These are phyloP conservation scores for Kodamaea kakaduensis DNA, from an alignment of 805 yeast species.

Conservation along the genomic window DNA sequence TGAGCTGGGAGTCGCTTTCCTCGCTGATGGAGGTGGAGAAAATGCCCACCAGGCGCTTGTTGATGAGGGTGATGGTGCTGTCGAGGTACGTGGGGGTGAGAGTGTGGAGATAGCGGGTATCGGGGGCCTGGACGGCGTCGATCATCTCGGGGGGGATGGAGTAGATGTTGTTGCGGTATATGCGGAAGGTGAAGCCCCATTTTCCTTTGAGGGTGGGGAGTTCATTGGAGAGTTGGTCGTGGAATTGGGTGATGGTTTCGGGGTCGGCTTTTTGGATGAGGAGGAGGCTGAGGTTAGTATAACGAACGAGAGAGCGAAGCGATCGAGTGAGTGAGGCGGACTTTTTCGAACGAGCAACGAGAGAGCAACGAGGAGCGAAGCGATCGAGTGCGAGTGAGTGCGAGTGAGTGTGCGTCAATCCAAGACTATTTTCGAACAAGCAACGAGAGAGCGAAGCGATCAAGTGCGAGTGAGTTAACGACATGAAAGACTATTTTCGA, in stretches of 20 bases:
- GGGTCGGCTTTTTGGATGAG: constrained; percentile 44
- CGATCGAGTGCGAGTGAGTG: too few relatives aligned
- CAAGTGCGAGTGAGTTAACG: too few relatives aligned
- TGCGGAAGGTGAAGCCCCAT: constrained; percentile 67
- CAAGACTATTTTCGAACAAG: too few relatives aligned
- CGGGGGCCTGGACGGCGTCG: constrained; percentile 26
- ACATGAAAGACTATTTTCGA: too few relatives aligned
- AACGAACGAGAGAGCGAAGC: too few relatives aligned
- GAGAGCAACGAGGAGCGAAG: too few relatives aligned
- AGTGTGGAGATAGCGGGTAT: constrained; percentile 47
- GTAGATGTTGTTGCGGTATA: constrained; percentile 61
- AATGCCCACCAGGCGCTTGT: constrained; percentile 37
- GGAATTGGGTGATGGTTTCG: constrained; percentile 61
- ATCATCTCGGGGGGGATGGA: constrained; percentile 39
- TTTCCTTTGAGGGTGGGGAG: constrained; percentile 57
- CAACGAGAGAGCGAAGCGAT: too few relatives aligned
- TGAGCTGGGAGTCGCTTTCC: constrained; percentile 15
- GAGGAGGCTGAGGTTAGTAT: constrained; percentile 31
- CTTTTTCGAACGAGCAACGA: too few relatives aligned
- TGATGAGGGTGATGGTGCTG: constrained; percentile 46
- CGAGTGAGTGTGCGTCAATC: too few relatives aligned
- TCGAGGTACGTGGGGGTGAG: constrained; percentile 49
- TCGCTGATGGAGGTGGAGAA: constrained; percentile 34
- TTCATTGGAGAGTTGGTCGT: constrained; percentile 66
- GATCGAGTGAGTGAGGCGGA: too few relatives aligned